A percentile compares a stretch with the other conserved stretches of the same genome.
phyloP scores from a whole-genome alignment of 2,329 filamentous ascomycete species.

The Raffaelea albimanens region DNA sequence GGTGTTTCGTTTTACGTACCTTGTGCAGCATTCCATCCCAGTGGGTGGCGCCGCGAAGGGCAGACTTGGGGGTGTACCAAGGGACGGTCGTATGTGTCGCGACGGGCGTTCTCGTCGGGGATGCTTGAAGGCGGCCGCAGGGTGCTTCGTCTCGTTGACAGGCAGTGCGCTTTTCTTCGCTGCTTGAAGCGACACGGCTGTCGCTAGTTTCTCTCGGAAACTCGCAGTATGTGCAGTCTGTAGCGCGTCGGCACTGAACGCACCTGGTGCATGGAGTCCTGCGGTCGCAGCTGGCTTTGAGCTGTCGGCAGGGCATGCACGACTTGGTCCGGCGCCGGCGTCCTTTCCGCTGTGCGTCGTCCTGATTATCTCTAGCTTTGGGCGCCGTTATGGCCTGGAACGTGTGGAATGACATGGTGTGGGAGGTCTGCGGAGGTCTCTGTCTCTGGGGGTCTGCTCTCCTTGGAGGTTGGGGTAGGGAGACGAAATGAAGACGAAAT shows the following conservation, averaged over 20 bases:
- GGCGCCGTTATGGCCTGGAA: no score
- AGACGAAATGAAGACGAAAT: no score
- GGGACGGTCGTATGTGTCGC: neutral
- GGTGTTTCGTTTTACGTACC: neutral
- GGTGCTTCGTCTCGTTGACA: neutral
- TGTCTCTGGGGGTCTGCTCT: no score
- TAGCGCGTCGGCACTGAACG: neutral
- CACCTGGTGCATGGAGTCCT: neutral
- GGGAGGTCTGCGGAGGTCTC: neutral
- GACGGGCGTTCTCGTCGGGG: neutral
- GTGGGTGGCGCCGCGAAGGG: neutral
- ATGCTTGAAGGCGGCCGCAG: neutral
- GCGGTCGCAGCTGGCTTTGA: neutral
- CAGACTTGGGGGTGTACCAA: neutral
- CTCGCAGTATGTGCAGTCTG: neutral
- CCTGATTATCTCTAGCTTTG: no score
- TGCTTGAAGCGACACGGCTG: neutral
- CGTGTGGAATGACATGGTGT: neutral
- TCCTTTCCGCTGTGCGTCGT: neutral
- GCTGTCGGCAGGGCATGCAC: neutral
- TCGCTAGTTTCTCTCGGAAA: neutral
- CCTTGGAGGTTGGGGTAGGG: no score
- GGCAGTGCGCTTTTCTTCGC: neutral
- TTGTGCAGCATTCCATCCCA: neutral
- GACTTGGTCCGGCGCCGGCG: neutral